Base-by-base conservation (phyloP, 2,329 filamentous ascomycete species). In the Claviceps humidiphila region DNA sequence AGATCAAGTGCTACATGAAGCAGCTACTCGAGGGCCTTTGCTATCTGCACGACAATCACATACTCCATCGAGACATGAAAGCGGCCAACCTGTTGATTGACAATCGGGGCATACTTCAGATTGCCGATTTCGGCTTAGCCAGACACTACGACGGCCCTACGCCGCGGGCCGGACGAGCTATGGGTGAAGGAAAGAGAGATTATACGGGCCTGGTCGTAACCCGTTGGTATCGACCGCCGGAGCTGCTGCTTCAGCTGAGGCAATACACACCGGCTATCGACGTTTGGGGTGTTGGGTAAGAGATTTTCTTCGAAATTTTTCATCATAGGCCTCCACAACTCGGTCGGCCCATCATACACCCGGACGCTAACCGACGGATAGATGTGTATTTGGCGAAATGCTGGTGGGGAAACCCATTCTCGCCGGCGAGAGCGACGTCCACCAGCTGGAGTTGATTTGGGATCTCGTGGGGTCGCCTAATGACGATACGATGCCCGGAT, bases 311-410 rank as follows among this genome's bases (percentile, higher is more conserved):
- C 11, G 11, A 11, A 40, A 20, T 8, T 22, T 45, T 11, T 34
- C 47, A 26, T 20, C 8, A 5, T 8, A 11, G 7, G 8, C 13
- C 40, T 42, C 17, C 26, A 8, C 1, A 30, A 22, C n/a, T 42
- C 17, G 9, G 41, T 43, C 20, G 1, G 24, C 14, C 11, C 11
- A 14, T 43, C 24, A 14, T 13, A 22, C 38, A 13, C 20, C n/a
- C 1, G 20, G n/a, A 20, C 38, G 44, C 64, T 65, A 51, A 67
- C 50, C 37, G 34, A 26, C n/a, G 34, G n/a, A 26, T 53, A 89
- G 86, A n/a, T 98, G 93, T 64, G 89, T 98, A 2, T 96, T 98
- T 69, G 93, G 89, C 50, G 93, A 98, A 66, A 98, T 98, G 91
- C 85, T 96, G 58, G 82, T 89, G 60, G 84, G 89, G 40, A 95